phyloP scores from a whole-genome alignment of 192 early-diverging fungal genomes.

The Coemansia sp. region DNA sequence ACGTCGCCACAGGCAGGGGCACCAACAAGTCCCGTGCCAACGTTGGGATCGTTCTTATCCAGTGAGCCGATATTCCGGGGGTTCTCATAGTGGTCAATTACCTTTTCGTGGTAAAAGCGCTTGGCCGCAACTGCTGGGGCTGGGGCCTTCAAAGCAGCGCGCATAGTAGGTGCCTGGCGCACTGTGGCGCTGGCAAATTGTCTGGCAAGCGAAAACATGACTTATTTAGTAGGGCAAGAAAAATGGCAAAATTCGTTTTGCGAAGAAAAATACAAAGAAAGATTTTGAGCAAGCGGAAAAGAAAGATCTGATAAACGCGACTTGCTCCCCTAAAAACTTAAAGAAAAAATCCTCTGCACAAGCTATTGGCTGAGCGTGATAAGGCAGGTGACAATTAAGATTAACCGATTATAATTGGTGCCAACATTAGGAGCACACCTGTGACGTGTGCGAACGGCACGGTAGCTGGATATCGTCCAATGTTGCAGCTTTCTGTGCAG shows the following conservation, averaged over 20 bases:
- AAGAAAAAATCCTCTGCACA: background rate
- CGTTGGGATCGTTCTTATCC: conserved; percentile 79
- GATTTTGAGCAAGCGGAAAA: background rate
- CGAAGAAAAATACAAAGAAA: background rate
- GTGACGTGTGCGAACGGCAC: background rate
- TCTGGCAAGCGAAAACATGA: conserved; percentile 36
- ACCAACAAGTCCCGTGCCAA: conserved; percentile 95
- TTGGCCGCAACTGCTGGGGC: background rate
- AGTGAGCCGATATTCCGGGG: conserved; percentile 97
- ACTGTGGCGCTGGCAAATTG: conserved; percentile 19
- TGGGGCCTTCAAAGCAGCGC: conserved; percentile 5
- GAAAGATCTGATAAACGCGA: conserved; percentile 3
- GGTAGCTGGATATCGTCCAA: no score
- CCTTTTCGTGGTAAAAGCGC: conserved; percentile 60
- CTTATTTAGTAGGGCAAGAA: background rate
- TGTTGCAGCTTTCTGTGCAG: background rate
- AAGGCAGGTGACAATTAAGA: background rate
- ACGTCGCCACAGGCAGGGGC: conserved; percentile 88
- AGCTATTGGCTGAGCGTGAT: background rate
- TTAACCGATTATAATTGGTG: background rate
- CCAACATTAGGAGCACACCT: background rate
- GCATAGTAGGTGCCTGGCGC: conserved; percentile 22
- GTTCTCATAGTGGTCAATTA: conserved; percentile 97
- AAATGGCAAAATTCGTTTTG: background rate
- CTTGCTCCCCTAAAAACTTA: background rate